Evolutionary conservation across 2,329 filamentous ascomycete species (phyloP).

Genomic region (Fusarium lateritium): DNA sequence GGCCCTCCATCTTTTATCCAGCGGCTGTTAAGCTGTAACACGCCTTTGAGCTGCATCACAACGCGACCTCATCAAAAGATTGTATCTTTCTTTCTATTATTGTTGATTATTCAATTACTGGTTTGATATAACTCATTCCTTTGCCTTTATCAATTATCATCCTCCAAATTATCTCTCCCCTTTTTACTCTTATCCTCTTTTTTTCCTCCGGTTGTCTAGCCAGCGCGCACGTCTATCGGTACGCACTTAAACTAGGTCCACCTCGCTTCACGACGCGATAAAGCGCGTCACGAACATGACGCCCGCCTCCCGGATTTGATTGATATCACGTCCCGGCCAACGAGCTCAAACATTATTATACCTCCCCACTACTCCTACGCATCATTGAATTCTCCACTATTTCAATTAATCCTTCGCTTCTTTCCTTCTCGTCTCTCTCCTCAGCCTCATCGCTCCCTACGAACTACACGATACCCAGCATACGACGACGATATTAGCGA

Average conservation of each 20-base stretch:
- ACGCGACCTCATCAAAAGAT: slow-evolving; percentile 28
- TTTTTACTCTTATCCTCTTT: slow-evolving; percentile 9
- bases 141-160: background rate
- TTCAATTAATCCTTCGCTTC: slow-evolving; percentile 15
- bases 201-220: slow-evolving; percentile 29
- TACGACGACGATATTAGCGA: slow-evolving; percentile 10
- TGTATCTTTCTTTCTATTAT: slow-evolving; percentile 1
- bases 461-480: slow-evolving; percentile 6
- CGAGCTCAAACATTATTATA: slow-evolving; percentile 36
- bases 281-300: slow-evolving; percentile 59
- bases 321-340: slow-evolving; percentile 47
- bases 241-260: slow-evolving; percentile 47
- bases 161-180: background rate
- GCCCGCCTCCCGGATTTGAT: slow-evolving; percentile 55
- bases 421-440: slow-evolving; percentile 24
- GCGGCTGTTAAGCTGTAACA: slow-evolving; percentile 23
- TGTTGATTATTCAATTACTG: slow-evolving; percentile 5
- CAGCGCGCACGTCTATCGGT: slow-evolving; percentile 35
- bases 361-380: slow-evolving; percentile 32
- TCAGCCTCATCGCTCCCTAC: slow-evolving; percentile 3
- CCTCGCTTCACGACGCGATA: slow-evolving; percentile 52
- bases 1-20: slow-evolving; percentile 37
- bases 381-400: slow-evolving; percentile 33
- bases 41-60: slow-evolving; percentile 27
- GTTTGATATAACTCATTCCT: slow-evolving; percentile 12